These are phyloP conservation scores for Lactarius tabidus DNA, from an alignment of 768 basidiomycete species.

Conservation along the genomic window DNA sequence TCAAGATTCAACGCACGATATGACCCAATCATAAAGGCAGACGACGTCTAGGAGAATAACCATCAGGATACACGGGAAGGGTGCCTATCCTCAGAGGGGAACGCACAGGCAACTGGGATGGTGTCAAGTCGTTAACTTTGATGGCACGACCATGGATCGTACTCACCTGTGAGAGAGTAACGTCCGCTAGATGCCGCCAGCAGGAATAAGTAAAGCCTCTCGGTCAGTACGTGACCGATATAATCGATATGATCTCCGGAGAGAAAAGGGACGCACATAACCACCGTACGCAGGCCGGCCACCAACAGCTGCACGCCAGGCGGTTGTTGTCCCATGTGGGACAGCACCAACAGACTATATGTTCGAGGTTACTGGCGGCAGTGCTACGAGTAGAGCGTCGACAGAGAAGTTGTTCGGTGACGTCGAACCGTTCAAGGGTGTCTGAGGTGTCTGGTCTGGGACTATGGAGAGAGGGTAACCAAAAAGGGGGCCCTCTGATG, in stretches of 20 bases:
- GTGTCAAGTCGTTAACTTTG: background rate
- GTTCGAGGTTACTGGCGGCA: too few relatives aligned
- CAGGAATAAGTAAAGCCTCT: background rate
- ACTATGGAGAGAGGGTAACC: too few relatives aligned
- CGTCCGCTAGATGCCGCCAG: background rate
- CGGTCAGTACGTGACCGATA: too few relatives aligned
- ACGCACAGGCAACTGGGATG: conserved; percentile 12
- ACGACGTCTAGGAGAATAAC: conserved; percentile 12
- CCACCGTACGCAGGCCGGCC: background rate
- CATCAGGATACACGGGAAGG: background rate
- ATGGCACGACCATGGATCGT: background rate
- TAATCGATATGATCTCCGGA: too few relatives aligned
- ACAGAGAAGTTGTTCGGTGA: too few relatives aligned
- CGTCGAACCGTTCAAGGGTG: too few relatives aligned
- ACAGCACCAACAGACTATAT: too few relatives aligned
- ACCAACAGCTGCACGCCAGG: background rate
- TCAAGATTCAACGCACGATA: conserved; percentile 16
- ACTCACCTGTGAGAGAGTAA: conserved; percentile 15
- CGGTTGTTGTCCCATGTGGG: too few relatives aligned
- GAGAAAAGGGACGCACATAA: background rate
- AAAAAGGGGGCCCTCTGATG: too few relatives aligned
- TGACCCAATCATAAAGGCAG: conserved; percentile 26
- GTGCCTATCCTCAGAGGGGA: background rate
- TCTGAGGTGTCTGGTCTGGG: too few relatives aligned
- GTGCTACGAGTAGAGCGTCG: too few relatives aligned